Percentiles rank a stretch among this genome's conserved stretches.
Evolutionary conservation across 495 filamentous ascomycete species (phyloP).

Genomic region (Pseudoneurospora amorphoporcata): DNA sequence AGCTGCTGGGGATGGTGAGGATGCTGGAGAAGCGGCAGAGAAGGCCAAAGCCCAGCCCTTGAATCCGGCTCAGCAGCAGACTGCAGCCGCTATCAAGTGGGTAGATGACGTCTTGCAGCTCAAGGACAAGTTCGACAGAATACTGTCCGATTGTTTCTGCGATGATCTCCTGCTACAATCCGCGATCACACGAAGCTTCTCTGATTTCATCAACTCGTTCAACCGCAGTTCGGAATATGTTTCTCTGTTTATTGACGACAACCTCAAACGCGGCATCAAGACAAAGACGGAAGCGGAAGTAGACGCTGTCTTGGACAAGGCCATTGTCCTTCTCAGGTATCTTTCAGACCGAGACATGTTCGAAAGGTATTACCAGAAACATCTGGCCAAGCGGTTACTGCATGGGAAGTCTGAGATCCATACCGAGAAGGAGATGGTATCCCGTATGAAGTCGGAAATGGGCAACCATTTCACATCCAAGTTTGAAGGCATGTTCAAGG

Average conservation of each 20-base stretch:
- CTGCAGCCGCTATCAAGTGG: constrained; percentile 83
- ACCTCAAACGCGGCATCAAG: constrained; percentile 86
- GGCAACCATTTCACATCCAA: constrained; percentile 89
- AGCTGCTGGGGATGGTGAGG: constrained; percentile 37
- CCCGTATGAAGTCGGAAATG: constrained; percentile 88
- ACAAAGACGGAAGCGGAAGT: constrained; percentile 85
- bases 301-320: constrained; percentile 81
- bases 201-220: constrained; percentile 85
- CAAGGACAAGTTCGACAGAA: constrained; percentile 79
- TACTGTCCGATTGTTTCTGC: constrained; percentile 60
- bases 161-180: constrained; percentile 71
- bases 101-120: constrained; percentile 80
- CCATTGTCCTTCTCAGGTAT: constrained; percentile 76
- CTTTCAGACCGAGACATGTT: constrained; percentile 91
- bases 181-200: constrained; percentile 71
- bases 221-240: constrained; percentile 76
- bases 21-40: constrained; percentile 38
- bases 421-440: constrained; percentile 90
- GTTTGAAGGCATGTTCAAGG: constrained; percentile 96
- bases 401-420: constrained; percentile 79
- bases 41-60: constrained; percentile 32
- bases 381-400: constrained; percentile 75
- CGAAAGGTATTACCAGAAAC: constrained; percentile 97
- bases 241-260: constrained; percentile 95
- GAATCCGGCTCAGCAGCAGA: constrained; percentile 44